Evolutionary conservation across 192 early-diverging fungal species (phyloP).

Genomic region (Dissophora globulifera): DNA sequence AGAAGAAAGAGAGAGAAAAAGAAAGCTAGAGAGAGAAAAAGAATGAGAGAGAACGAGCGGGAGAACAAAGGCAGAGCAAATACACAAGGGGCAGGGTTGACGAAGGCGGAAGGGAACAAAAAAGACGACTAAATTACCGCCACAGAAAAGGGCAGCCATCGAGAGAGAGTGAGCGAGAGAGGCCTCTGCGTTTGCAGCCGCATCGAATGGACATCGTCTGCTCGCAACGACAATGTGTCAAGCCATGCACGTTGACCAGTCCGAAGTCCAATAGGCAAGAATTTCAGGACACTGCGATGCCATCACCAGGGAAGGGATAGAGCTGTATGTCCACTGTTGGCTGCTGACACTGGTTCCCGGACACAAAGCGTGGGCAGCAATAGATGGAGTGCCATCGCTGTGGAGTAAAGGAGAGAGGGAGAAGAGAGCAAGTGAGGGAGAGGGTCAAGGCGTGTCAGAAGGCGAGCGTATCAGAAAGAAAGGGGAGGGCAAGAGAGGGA

Average conservation of each 20-base stretch:
- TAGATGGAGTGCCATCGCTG: not conserved
- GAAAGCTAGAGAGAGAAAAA: not conserved
- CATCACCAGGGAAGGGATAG: too few relatives aligned
- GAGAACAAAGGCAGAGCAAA: too few relatives aligned
- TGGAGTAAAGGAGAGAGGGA: not conserved
- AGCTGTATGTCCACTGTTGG: too few relatives aligned
- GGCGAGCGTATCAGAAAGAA: conserved; percentile 2
- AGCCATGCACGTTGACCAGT: too few relatives aligned
- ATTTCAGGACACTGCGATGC: too few relatives aligned
- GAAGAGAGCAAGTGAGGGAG: conserved; percentile 1
- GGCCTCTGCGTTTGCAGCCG: not conserved
- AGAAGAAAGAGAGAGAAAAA: not conserved
- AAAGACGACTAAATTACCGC: not conserved
- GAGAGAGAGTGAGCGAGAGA: not conserved
- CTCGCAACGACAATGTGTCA: not conserved
- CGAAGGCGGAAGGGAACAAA: too few relatives aligned
- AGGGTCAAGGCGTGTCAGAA: conserved; percentile 1
- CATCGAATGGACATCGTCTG: not conserved
- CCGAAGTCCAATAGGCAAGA: too few relatives aligned
- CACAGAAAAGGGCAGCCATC: not conserved
- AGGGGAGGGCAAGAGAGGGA: not conserved
- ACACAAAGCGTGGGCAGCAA: too few relatives aligned
- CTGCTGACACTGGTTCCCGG: too few relatives aligned
- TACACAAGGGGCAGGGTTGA: too few relatives aligned
- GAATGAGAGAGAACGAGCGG: not conserved